These are phyloP conservation scores for Discostella stelligera DNA, from an alignment of 352 stramenopile species.

Conservation along the genomic window DNA sequence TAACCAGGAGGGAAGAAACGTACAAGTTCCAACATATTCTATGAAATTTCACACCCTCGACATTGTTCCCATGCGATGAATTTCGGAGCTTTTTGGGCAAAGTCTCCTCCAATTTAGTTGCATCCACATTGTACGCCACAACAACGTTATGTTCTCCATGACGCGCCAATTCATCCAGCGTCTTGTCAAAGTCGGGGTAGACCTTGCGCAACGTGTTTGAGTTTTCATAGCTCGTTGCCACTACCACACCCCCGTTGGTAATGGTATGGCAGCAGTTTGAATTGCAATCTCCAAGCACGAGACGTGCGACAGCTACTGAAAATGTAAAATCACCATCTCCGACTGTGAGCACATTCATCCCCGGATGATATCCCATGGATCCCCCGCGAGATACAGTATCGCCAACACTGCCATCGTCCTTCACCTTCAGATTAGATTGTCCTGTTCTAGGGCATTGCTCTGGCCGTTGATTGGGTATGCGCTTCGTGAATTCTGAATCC, in stretches of 20 bases:
- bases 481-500: slow-evolving; percentile 63
- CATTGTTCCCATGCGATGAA: slow-evolving; percentile 4
- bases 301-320: slow-evolving; percentile 87
- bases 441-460: slow-evolving; percentile 65
- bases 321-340: slow-evolving; percentile 96
- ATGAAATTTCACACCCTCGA: slow-evolving; percentile 84
- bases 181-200: slow-evolving; percentile 88
- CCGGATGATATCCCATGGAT: slow-evolving; percentile 33
- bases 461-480: slow-evolving; percentile 69
- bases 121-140: slow-evolving; percentile 89
- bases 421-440: neutral
- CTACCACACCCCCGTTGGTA: slow-evolving; percentile 68
- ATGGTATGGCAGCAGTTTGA: neutral
- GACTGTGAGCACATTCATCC: slow-evolving; percentile 87
- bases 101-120: slow-evolving; percentile 84
- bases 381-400: slow-evolving; percentile 25
- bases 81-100: slow-evolving; percentile 54
- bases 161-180: slow-evolving; percentile 76
- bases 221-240: slow-evolving; percentile 91
- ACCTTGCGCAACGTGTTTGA: slow-evolving; percentile 85
- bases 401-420: neutral
- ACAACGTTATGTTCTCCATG: slow-evolving; percentile 46
- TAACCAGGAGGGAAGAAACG: neutral
- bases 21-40: slow-evolving; percentile 94
- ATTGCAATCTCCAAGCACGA: slow-evolving; percentile 31